A percentile compares a stretch with the other conserved stretches of the same genome.
phyloP scores from a whole-genome alignment of 768 basidiomycete genomes.

The Agrocybe pediades region DNA sequence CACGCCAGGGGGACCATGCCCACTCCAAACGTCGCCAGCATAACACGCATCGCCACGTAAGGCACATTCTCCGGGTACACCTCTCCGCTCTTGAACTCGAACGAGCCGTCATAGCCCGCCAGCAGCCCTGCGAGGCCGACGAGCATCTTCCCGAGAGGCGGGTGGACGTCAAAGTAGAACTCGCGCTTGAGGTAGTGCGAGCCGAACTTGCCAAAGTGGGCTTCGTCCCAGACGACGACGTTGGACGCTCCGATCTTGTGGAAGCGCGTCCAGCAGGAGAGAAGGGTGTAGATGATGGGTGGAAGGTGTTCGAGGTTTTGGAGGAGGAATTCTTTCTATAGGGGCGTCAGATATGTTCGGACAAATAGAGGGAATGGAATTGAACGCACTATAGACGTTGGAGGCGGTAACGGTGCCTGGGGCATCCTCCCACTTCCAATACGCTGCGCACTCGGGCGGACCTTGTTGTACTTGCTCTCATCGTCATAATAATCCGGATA shows the following conservation, averaged over 20 bases:
- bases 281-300: constrained; percentile 85
- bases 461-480: constrained; percentile 55
- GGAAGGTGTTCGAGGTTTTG: constrained; percentile 82
- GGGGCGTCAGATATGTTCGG: neutral
- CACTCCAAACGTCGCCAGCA: constrained; percentile 93
- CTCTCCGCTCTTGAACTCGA: constrained; percentile 93
- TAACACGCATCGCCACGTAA: constrained; percentile 92
- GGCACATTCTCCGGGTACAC: constrained; percentile 84
- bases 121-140: constrained; percentile 92
- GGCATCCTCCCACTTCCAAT: constrained; percentile 62
- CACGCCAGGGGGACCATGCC: constrained; percentile 95
- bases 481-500: constrained; percentile 41
- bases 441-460: constrained; percentile 35
- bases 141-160: constrained; percentile 98
- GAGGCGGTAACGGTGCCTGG: constrained; percentile 64
- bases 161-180: constrained; percentile 99
- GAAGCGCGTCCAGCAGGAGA: constrained; percentile 94
- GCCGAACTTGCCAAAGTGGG: constrained; percentile 99
- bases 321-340: constrained; percentile 70
- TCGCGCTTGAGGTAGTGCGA: constrained; percentile 98
- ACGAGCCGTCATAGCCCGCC: constrained; percentile 88
- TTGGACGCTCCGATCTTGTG: constrained; percentile 88
- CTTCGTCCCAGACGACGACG: constrained; percentile 97
- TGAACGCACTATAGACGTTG: constrained; percentile 64
- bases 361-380: neutral